These are phyloP conservation scores for Magnusiomyces fungicola DNA, from an alignment of 1,139 yeast species.

Conservation along the genomic window DNA sequence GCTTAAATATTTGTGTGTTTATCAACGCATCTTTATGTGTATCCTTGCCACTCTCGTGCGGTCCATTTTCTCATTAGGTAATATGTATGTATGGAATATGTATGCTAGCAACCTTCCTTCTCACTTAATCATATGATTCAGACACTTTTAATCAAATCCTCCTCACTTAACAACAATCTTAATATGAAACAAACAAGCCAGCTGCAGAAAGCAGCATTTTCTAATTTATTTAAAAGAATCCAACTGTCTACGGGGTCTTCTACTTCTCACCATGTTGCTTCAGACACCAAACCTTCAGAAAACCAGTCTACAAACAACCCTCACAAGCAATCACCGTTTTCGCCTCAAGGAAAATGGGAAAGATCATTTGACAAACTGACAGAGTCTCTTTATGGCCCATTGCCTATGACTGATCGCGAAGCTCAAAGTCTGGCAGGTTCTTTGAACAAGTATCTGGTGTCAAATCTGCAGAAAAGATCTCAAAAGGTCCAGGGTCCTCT, in stretches of 20 bases:
- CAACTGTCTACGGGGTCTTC: slow-evolving; percentile 6
- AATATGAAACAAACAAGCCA: slow-evolving; percentile 7
- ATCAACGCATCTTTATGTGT: too few species aligned
- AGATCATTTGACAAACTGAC: slow-evolving; percentile 17
- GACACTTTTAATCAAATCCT: too few species aligned
- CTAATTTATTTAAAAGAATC: slow-evolving; percentile 11
- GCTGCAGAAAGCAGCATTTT: slow-evolving; percentile 7
- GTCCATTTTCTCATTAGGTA: too few species aligned
- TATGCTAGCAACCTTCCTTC: too few species aligned
- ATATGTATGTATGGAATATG: too few species aligned
- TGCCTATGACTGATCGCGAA: slow-evolving; percentile 20
- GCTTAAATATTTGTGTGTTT: too few species aligned
- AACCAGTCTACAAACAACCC: not conserved
- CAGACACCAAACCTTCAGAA: not conserved
- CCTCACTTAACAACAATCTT: too few species aligned
- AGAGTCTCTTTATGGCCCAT: slow-evolving; percentile 21
- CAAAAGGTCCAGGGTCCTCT: slow-evolving; percentile 17
- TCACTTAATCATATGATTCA: too few species aligned
- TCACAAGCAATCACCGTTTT: not conserved
- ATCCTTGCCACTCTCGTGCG: too few species aligned
- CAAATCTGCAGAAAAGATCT: slow-evolving; percentile 18
- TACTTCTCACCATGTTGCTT: not conserved
- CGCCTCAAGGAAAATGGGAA: slow-evolving; percentile 10
- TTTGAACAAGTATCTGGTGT: slow-evolving; percentile 19
- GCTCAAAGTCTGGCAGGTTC: slow-evolving; percentile 20